Conservation (phyloP, 345 rosid species). For the Gossypium sturtianum region DNA sequence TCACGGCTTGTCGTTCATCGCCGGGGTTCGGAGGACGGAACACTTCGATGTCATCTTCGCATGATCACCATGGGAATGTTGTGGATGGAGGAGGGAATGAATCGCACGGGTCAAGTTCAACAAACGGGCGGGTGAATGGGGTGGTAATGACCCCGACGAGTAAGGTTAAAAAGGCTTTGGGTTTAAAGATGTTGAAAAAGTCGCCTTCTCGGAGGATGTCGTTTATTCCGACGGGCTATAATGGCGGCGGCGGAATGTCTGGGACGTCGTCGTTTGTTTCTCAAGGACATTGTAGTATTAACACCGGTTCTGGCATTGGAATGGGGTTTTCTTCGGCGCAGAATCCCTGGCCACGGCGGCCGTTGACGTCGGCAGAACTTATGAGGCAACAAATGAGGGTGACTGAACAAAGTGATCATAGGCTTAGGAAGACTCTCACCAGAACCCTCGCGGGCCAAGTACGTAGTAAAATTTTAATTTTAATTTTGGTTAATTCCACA, state of each 20-base stretch:
- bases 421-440: slow-evolving; percentile 80
- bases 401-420: slow-evolving; percentile 76
- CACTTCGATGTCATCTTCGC: slow-evolving; percentile 47
- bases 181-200: slow-evolving; percentile 69
- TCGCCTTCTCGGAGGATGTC: slow-evolving; percentile 73
- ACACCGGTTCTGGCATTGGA: background rate
- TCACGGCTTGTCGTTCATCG: slow-evolving; percentile 83
- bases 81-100: slow-evolving; percentile 36
- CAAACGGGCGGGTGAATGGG: slow-evolving; percentile 29
- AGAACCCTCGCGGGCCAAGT: slow-evolving; percentile 79
- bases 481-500: too few species aligned
- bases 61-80: slow-evolving; percentile 27
- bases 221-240: slow-evolving; percentile 13
- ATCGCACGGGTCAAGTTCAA: slow-evolving; percentile 13
- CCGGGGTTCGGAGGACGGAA: slow-evolving; percentile 82
- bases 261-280: slow-evolving; percentile 47
- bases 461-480: background rate
- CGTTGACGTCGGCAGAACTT: slow-evolving; percentile 84
- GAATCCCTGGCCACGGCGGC: slow-evolving; percentile 51
- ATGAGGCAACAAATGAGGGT: slow-evolving; percentile 94
- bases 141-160: slow-evolving; percentile 81
- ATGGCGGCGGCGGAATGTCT: slow-evolving; percentile 25
- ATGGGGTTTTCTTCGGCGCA: background rate
- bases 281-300: background rate
- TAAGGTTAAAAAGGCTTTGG: slow-evolving; percentile 65